Conservation (phyloP, 2,329 filamentous ascomycete genomes). For the Coniosporium tulheliwenetii region DNA sequence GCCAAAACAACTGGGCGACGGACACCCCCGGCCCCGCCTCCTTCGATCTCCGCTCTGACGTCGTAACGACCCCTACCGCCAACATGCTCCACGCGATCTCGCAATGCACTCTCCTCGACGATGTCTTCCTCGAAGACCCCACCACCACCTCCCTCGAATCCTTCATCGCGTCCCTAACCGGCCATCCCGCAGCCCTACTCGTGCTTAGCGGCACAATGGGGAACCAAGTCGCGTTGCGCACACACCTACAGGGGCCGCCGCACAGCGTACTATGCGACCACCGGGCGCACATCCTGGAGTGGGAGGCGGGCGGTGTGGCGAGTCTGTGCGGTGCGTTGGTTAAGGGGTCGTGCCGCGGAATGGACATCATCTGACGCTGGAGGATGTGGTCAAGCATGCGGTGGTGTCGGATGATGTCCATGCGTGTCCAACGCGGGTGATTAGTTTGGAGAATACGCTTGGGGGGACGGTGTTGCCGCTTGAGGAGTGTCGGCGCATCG, state of each 20-base stretch:
- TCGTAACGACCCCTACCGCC: conserved; percentile 59
- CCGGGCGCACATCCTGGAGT: conserved; percentile 60
- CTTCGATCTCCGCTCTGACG: conserved; percentile 43
- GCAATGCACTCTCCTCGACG: conserved; percentile 61
- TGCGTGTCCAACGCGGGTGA: conserved; percentile 62
- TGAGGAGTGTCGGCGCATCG: conserved; percentile 52
- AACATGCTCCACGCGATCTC: conserved; percentile 72
- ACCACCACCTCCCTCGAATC: conserved; percentile 64
- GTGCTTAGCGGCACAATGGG: conserved; percentile 90
- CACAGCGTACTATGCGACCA: conserved; percentile 67
- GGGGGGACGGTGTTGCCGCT: conserved; percentile 67
- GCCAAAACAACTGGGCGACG: conserved; percentile 16
- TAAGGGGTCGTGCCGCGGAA: conserved; percentile 52
- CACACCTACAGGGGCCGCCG: conserved; percentile 65
- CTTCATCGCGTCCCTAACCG: conserved; percentile 56
- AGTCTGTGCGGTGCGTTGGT: conserved; percentile 56
- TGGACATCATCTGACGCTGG: conserved; percentile 56
- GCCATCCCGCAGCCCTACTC: conserved; percentile 63
- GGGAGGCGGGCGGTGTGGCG: conserved; percentile 55
- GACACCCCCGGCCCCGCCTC: conserved; percentile 33
- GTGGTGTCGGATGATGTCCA: conserved; percentile 58
- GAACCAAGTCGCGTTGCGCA: conserved; percentile 70
- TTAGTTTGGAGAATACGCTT: conserved; percentile 76
- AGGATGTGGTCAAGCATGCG: conserved; percentile 54
- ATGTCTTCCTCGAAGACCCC: conserved; percentile 67